Evolutionary conservation across 768 basidiomycete species (phyloP).

Genomic region (Suillus ampliporus): DNA sequence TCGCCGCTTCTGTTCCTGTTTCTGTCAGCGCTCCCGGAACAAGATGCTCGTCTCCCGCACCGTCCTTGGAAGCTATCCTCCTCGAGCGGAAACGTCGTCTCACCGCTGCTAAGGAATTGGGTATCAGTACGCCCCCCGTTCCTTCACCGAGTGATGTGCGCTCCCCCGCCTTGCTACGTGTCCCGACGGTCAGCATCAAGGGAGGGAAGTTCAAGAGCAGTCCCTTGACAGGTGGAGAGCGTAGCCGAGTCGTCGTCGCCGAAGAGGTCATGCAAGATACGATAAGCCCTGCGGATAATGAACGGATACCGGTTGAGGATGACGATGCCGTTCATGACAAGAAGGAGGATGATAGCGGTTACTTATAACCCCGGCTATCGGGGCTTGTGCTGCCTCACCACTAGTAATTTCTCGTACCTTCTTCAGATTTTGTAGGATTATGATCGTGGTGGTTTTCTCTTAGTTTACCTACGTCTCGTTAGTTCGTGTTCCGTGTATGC

Average conservation of each 20-base stretch:
- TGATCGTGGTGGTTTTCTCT: neutral
- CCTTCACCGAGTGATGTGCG: constrained; percentile 21
- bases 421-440: neutral
- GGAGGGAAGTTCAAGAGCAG: constrained; percentile 76
- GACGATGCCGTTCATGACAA: constrained; percentile 43
- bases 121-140: constrained; percentile 13
- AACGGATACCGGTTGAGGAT: constrained; percentile 39
- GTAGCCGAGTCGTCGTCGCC: constrained; percentile 52
- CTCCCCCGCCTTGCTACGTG: constrained; percentile 14
- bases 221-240: constrained; percentile 57
- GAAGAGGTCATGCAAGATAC: constrained; percentile 50
- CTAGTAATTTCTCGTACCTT: neutral
- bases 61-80: constrained; percentile 69
- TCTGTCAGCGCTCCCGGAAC: constrained; percentile 25
- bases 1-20: constrained; percentile 18
- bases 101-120: constrained; percentile 27
- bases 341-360: constrained; percentile 30
- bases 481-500: neutral
- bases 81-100: constrained; percentile 68
- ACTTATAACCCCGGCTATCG: constrained; percentile 25
- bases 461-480: neutral
- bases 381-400: neutral
- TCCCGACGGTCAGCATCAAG: constrained; percentile 38
- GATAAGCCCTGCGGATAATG: constrained; percentile 25
- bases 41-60: constrained; percentile 52